Base-by-base conservation (phyloP, 2,329 filamentous ascomycete species). In the Tolypocladium paradoxum region DNA sequence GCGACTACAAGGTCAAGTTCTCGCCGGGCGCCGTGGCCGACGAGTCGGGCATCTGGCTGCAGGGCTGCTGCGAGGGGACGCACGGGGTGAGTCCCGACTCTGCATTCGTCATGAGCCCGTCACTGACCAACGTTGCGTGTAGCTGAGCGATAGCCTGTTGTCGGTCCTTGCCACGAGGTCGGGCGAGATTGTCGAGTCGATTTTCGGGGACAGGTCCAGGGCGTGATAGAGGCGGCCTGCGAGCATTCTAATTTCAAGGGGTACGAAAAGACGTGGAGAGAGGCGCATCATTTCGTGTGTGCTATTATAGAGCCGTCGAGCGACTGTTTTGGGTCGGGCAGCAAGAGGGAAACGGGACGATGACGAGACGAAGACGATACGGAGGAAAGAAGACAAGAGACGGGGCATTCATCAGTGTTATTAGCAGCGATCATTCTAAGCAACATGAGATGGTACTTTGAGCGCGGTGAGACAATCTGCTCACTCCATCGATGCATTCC, bases 61-160 rank as follows among this genome's bases (percentile, higher is more conserved):
- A 97, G 68, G 92, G 92, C 34, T 96, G 91, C 73, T 95, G 90
- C 67, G 91, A 97, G 74, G 83, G 78, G 56, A 95, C 90, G 35
- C 92, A 97, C 69, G 92, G 92, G 55, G 87, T 92, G 79, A 83
- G 87, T 83, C 54, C 50, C 49, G 29, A n/a, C n/a, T n/a, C n/a
- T n/a, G 0, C 2, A 3, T 33, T 11, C 9, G 8, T n/a, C 4
- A 18, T 18, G 27, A 12, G 11, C 8, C 7, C 29, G 14, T 18
- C 55, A 50, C 63, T 66, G 55, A 62, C 58, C 49, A 54, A 50
- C 6, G 37, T 18, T 48, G 54, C 20, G 49, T 49, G 53, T 62
- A 87, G 82, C 71, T 95, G 70, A 90, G 88, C 66, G 88, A 95
- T 68, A 89, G 85, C 48, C 77, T 95, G 51, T 76, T 95, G 51